Evolutionary conservation across 257 asterid genomes (phyloP).

Genomic region (Osmanthus fragrans): DNA sequence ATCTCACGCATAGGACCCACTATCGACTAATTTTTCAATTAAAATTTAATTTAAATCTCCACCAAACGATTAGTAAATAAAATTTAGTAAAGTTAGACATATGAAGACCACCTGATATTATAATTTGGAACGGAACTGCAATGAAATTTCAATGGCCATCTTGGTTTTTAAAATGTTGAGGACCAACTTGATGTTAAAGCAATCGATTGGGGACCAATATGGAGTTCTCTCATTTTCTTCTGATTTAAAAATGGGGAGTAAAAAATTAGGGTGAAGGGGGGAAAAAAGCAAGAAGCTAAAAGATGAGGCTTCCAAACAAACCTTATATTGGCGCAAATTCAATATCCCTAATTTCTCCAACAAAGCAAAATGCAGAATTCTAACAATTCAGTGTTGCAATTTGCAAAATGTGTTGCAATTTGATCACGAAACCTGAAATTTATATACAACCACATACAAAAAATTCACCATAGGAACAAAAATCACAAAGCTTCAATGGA

Average conservation of each 20-base stretch:
- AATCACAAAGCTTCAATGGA: constrained; percentile 24
- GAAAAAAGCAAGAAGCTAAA: too few species aligned
- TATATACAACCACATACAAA: not conserved
- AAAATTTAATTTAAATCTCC: too few species aligned
- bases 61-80: too few species aligned
- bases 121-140: too few species aligned
- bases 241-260: too few species aligned
- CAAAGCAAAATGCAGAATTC: not conserved
- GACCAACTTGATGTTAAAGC: not conserved
- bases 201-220: not conserved
- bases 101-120: too few species aligned
- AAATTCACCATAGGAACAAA: not conserved
- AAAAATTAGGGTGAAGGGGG: too few species aligned
- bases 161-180: too few species aligned
- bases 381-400: not conserved
- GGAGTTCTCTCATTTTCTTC: not conserved
- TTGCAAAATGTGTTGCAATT: not conserved
- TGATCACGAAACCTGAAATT: not conserved
- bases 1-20: too few species aligned
- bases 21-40: too few species aligned
- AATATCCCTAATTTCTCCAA: not conserved
- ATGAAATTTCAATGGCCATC: too few species aligned
- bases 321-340: not conserved
- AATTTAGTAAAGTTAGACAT: too few species aligned
- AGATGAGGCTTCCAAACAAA: not conserved